phyloP scores from a whole-genome alignment of 495 filamentous ascomycete species.

The Penicillium atrosanguineum region DNA sequence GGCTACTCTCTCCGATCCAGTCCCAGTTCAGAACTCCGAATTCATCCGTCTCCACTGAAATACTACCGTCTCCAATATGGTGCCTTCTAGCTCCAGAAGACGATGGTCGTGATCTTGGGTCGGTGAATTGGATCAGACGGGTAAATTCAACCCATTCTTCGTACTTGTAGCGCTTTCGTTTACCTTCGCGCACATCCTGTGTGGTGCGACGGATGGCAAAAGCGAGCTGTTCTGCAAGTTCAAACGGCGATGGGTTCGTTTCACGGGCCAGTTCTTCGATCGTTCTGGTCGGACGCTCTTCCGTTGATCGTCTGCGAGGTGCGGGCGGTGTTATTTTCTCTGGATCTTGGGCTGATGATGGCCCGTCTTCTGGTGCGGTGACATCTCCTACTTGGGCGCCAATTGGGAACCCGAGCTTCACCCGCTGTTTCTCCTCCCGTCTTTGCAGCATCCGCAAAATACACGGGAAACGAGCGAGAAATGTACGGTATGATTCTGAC shows the following conservation, averaged over 20 bases:
- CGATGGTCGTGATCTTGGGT: slow-evolving; percentile 23
- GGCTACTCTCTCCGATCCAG: slow-evolving; percentile 64
- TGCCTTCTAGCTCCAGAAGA: background rate
- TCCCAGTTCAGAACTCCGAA: slow-evolving; percentile 62
- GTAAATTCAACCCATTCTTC: slow-evolving; percentile 67
- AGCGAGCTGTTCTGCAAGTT: slow-evolving; percentile 52
- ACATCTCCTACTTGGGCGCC: slow-evolving; percentile 19
- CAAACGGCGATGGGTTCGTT: slow-evolving; percentile 29
- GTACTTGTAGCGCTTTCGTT: slow-evolving; percentile 52
- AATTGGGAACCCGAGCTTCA: slow-evolving; percentile 47
- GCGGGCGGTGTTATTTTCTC: slow-evolving; percentile 2
- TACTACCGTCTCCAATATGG: background rate
- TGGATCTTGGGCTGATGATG: background rate
- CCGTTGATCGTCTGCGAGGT: background rate
- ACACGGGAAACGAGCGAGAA: slow-evolving; percentile 41
- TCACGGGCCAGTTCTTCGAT: slow-evolving; percentile 46
- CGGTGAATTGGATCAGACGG: slow-evolving; percentile 57
- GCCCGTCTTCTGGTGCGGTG: background rate
- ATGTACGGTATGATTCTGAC: slow-evolving; percentile 42
- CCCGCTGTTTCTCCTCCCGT: slow-evolving; percentile 38
- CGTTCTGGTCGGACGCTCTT: slow-evolving; percentile 25
- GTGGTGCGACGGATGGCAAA: slow-evolving; percentile 52
- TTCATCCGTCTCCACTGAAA: slow-evolving; percentile 49
- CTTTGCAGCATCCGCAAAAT: slow-evolving; percentile 38
- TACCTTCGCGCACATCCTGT: slow-evolving; percentile 40